Conservation (phyloP, 805 yeast species). For the Ogataea ramenticola region DNA sequence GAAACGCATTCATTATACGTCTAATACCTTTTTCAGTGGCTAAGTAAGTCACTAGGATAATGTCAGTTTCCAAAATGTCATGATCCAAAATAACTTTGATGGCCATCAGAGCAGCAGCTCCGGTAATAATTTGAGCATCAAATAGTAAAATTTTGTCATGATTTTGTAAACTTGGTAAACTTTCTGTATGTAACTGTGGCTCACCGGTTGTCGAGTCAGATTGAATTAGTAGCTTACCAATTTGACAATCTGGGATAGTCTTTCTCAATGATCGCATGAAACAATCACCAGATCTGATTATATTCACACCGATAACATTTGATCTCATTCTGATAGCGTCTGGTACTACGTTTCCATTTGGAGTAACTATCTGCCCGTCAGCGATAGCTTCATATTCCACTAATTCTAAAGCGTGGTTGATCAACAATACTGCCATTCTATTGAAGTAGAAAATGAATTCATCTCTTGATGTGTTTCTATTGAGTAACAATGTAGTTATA, state of each 20-base stretch:
- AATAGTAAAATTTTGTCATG: slow-evolving; percentile 52
- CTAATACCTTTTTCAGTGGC: slow-evolving; percentile 76
- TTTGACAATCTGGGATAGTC: slow-evolving; percentile 66
- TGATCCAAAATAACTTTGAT: slow-evolving; percentile 82
- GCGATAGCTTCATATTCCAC: slow-evolving; percentile 34
- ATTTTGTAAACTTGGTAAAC: slow-evolving; percentile 43
- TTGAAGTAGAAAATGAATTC: slow-evolving; percentile 86
- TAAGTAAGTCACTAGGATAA: slow-evolving; percentile 61
- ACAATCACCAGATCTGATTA: slow-evolving; percentile 90
- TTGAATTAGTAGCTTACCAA: slow-evolving; percentile 83
- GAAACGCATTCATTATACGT: slow-evolving; percentile 69
- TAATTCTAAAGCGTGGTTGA: slow-evolving; percentile 61
- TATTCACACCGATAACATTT: slow-evolving; percentile 62
- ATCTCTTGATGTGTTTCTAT: slow-evolving; percentile 48
- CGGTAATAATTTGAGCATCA: slow-evolving; percentile 86
- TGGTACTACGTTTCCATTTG: slow-evolving; percentile 24
- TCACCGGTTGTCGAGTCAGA: slow-evolving; percentile 88
- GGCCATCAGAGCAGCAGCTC: slow-evolving; percentile 94
- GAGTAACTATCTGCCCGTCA: slow-evolving; percentile 27
- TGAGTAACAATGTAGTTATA: slow-evolving; percentile 62
- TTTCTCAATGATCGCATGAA: slow-evolving; percentile 73
- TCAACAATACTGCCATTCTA: slow-evolving; percentile 64
- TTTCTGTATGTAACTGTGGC: slow-evolving; percentile 83
- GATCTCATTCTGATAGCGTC: slow-evolving; percentile 30
- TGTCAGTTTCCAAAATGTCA: slow-evolving; percentile 52